A percentile compares a stretch with the other conserved stretches of the same genome.
Evolutionary conservation across 1,284 basidiomycete genomes (phyloP).

Genomic region (Leucoagaricus sp.): DNA sequence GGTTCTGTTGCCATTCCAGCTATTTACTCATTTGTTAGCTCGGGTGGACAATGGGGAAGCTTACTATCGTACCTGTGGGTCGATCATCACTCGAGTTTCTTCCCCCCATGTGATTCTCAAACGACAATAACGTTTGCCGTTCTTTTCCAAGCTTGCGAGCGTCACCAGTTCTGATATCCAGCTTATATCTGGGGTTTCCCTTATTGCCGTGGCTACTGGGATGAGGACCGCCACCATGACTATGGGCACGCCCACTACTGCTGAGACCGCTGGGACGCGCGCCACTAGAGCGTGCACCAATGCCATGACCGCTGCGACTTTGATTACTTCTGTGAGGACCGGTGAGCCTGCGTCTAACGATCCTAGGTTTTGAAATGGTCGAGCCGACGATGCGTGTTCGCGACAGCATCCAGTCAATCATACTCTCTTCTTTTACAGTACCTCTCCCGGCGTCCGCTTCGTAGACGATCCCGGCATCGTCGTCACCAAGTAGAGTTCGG

Average conservation of each 20-base stretch:
- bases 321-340: neutral
- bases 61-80: slow-evolving; percentile 4
- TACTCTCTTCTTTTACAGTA: slow-evolving; percentile 35
- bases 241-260: neutral
- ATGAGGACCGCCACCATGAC: no score
- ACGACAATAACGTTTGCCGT: slow-evolving; percentile 41
- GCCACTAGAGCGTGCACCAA: no score
- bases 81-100: neutral
- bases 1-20: slow-evolving; percentile 8
- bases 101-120: slow-evolving; percentile 19
- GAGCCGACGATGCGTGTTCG: slow-evolving; percentile 35
- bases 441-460: neutral
- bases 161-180: slow-evolving; percentile 40
- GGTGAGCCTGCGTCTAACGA: slow-evolving; percentile 16
- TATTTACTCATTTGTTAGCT: neutral
- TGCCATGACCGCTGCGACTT: neutral
- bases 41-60: neutral
- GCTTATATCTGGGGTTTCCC: no score
- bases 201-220: no score
- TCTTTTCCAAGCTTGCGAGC: slow-evolving; percentile 31
- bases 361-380: slow-evolving; percentile 16
- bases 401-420: slow-evolving; percentile 63
- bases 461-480: slow-evolving; percentile 19
- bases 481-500: slow-evolving; percentile 31
- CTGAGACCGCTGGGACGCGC: neutral